Percentiles rank a stretch among this genome's conserved stretches.
These are phyloP conservation scores for Blechomonas ayalai DNA, from an alignment of 208 protist species.

Conservation along the genomic window DNA sequence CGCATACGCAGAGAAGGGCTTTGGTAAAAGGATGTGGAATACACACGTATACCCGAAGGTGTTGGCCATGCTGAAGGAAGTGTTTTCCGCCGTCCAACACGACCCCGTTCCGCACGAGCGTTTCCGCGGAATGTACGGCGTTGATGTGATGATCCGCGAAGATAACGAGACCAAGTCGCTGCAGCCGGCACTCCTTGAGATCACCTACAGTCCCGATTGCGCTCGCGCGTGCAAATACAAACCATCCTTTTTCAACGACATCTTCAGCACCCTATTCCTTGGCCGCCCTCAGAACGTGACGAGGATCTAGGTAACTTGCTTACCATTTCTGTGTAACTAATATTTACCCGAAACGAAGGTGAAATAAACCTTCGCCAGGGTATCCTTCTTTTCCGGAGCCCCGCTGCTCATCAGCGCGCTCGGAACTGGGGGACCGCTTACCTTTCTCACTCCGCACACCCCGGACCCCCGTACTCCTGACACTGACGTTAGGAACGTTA, in stretches of 20 bases:
- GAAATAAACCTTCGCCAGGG: background rate
- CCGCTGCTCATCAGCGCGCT: background rate
- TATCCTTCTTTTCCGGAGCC: background rate
- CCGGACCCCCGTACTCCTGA: background rate
- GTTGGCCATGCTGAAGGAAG: constrained; percentile 14
- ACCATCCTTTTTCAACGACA: constrained; percentile 17
- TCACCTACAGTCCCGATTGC: constrained; percentile 29
- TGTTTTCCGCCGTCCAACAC: constrained; percentile 4
- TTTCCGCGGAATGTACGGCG: constrained; percentile 21
- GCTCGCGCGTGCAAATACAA: constrained; percentile 16
- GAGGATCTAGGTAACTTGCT: constrained; percentile 10
- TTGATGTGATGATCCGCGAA: constrained; percentile 19
- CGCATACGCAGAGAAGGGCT: constrained; percentile 16
- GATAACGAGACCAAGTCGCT: background rate
- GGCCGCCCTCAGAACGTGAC: constrained; percentile 13
- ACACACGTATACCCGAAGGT: constrained; percentile 15
- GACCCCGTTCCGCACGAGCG: constrained; percentile 4
- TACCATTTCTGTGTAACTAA: background rate
- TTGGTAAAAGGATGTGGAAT: constrained; percentile 8
- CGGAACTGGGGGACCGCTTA: background rate
- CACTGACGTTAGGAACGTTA: background rate
- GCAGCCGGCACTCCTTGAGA: constrained; percentile 21
- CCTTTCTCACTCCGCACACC: background rate
- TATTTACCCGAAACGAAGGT: background rate
- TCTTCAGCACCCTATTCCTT: constrained; percentile 28